Evolutionary conservation across 768 basidiomycete genomes (phyloP).

Genomic region (Leccinum longicurvipes): DNA sequence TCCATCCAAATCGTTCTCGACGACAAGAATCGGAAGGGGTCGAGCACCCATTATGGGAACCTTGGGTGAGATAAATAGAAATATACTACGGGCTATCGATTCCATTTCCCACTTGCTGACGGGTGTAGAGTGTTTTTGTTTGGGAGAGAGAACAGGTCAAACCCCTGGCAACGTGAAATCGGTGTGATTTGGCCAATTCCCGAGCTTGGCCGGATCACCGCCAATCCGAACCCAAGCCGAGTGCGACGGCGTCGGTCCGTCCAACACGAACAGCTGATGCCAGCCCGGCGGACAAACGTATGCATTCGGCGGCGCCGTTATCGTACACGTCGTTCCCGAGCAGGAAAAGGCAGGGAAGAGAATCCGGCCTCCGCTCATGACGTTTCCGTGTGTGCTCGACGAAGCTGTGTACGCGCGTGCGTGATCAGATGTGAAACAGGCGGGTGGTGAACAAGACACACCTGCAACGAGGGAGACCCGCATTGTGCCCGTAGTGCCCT

Average conservation of each 20-base stretch:
- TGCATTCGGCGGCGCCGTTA: slow-evolving; percentile 72
- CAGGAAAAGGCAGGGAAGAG: slow-evolving; percentile 74
- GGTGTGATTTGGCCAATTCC: slow-evolving; percentile 69
- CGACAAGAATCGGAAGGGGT: too few relatives aligned
- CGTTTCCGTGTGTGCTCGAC: slow-evolving; percentile 75
- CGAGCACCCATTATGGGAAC: background rate
- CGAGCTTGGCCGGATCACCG: slow-evolving; percentile 65
- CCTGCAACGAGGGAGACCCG: slow-evolving; percentile 64
- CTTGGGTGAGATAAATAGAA: background rate
- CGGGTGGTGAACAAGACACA: slow-evolving; percentile 24
- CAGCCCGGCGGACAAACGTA: slow-evolving; percentile 71
- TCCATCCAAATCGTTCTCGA: too few relatives aligned
- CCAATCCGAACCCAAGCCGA: slow-evolving; percentile 77
- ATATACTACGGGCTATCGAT: background rate
- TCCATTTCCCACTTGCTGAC: background rate
- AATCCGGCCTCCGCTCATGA: slow-evolving; percentile 64
- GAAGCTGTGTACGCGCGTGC: slow-evolving; percentile 42
- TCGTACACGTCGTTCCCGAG: slow-evolving; percentile 66
- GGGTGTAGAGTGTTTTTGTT: background rate
- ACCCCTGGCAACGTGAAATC: slow-evolving; percentile 70
- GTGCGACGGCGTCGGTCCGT: slow-evolving; percentile 75
- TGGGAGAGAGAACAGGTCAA: slow-evolving; percentile 11
- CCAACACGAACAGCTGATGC: slow-evolving; percentile 73
- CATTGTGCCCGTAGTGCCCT: slow-evolving; percentile 46
- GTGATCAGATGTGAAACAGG: background rate